These are phyloP conservation scores for Bombardia bombarda DNA, from an alignment of 495 filamentous ascomycete genomes.

Conservation along the genomic window DNA sequence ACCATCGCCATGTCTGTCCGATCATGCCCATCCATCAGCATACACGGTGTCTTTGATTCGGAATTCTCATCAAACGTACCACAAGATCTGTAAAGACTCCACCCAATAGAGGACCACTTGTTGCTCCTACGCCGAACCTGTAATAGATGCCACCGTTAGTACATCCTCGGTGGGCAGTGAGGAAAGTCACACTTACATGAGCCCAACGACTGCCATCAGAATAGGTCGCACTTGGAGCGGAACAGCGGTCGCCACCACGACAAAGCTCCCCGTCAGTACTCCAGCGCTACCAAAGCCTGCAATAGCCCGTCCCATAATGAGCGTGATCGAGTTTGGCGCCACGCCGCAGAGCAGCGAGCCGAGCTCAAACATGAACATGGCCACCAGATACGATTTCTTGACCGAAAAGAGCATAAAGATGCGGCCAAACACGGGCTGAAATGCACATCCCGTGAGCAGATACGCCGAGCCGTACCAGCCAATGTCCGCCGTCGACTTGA, in stretches of 20 bases:
- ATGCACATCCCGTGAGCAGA: slow-evolving; percentile 39
- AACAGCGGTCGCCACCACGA: too few species aligned
- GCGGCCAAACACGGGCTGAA: slow-evolving; percentile 42
- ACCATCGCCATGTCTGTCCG: slow-evolving; percentile 41
- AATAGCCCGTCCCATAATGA: slow-evolving; percentile 43
- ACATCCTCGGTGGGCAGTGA: background rate
- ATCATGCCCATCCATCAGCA: background rate
- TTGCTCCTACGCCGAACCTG: background rate
- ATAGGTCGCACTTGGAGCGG: too few species aligned
- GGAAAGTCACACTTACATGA: background rate
- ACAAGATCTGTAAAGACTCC: background rate
- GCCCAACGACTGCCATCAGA: background rate
- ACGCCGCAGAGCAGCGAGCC: slow-evolving; percentile 38
- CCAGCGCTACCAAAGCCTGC: slow-evolving; percentile 38
- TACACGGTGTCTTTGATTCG: background rate
- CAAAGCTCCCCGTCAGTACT: too few species aligned
- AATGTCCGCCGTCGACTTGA: slow-evolving; percentile 30
- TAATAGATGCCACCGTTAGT: background rate
- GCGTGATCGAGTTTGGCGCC: slow-evolving; percentile 33
- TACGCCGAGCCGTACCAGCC: slow-evolving; percentile 43
- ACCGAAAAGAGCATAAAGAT: slow-evolving; percentile 37
- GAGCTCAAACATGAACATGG: slow-evolving; percentile 32
- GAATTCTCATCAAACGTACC: background rate
- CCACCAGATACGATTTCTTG: slow-evolving; percentile 32
- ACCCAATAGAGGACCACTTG: background rate